A percentile compares a stretch with the other conserved stretches of the same genome.
These are phyloP conservation scores for Haplosporangium gracile DNA, from an alignment of 192 early-diverging fungal species.

Conservation along the genomic window DNA sequence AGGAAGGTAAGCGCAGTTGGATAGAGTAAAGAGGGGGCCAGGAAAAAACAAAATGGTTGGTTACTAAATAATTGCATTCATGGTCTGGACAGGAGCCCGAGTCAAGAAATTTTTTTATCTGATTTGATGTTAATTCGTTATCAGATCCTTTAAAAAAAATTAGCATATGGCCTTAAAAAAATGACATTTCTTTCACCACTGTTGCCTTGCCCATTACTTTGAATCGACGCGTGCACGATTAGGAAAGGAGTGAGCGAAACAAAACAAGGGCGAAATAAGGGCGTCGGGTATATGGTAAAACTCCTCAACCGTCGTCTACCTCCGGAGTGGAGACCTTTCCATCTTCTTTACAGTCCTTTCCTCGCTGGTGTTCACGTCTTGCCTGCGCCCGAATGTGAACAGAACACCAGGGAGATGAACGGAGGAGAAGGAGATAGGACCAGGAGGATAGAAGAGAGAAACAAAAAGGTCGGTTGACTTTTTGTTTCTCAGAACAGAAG, in stretches of 20 bases:
- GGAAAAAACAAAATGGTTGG: background rate
- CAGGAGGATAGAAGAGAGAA: background rate
- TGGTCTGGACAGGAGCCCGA: background rate
- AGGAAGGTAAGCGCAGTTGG: background rate
- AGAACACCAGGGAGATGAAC: background rate
- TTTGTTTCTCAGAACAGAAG: conserved; percentile 5
- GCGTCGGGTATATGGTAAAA: background rate
- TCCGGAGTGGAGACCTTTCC: background rate
- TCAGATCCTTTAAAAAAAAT: background rate
- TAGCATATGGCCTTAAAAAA: background rate
- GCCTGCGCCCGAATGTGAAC: background rate
- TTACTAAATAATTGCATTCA: no score
- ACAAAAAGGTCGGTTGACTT: background rate
- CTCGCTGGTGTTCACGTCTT: background rate
- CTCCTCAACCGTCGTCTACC: no score
- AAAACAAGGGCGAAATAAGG: background rate
- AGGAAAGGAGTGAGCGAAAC: background rate
- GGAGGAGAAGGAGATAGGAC: background rate
- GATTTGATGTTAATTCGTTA: background rate
- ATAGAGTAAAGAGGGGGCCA: background rate
- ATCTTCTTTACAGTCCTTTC: background rate
- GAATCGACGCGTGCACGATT: background rate
- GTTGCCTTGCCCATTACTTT: background rate
- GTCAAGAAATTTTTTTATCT: background rate
- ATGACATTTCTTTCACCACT: background rate